Percentiles rank a stretch among this genome's conserved stretches.
phyloP scores from a whole-genome alignment of 805 yeast species.

The Spathaspora passalidarum region DNA sequence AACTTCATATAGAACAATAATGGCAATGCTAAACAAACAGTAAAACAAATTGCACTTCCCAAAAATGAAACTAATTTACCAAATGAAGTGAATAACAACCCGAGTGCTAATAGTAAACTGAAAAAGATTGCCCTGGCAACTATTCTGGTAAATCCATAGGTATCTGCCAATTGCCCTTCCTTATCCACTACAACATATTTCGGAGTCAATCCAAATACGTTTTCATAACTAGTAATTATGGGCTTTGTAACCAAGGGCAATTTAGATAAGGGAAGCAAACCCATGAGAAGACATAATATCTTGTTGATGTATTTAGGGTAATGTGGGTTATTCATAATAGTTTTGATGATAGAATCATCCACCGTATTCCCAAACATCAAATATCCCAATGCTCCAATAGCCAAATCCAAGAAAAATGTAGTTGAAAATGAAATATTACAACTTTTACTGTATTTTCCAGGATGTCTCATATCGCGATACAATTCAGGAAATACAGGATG shows the following conservation, averaged over 20 bases:
- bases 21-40: constrained; percentile 40
- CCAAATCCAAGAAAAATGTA: constrained; percentile 56
- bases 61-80: constrained; percentile 40
- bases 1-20: constrained; percentile 30
- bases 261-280: constrained; percentile 39
- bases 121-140: constrained; percentile 21
- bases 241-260: constrained; percentile 39
- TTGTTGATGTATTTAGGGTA: constrained; percentile 59
- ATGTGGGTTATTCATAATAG: constrained; percentile 60
- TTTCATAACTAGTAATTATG: constrained; percentile 36
- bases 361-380: constrained; percentile 77
- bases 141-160: constrained; percentile 3
- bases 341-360: constrained; percentile 74
- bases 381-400: constrained; percentile 65
- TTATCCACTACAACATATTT: constrained; percentile 3
- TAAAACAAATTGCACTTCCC: constrained; percentile 41
- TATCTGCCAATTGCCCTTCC: constrained; percentile 2
- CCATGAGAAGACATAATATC: constrained; percentile 30
- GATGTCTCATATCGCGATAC: constrained; percentile 69
- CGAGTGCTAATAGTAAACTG: constrained; percentile 17
- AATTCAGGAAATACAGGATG: constrained; percentile 78
- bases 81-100: constrained; percentile 34
- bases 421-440: constrained; percentile 54
- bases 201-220: constrained; percentile 16
- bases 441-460: constrained; percentile 52